Base-by-base conservation (phyloP, 441 rosid genomes). In the Populus hybrid region DNA sequence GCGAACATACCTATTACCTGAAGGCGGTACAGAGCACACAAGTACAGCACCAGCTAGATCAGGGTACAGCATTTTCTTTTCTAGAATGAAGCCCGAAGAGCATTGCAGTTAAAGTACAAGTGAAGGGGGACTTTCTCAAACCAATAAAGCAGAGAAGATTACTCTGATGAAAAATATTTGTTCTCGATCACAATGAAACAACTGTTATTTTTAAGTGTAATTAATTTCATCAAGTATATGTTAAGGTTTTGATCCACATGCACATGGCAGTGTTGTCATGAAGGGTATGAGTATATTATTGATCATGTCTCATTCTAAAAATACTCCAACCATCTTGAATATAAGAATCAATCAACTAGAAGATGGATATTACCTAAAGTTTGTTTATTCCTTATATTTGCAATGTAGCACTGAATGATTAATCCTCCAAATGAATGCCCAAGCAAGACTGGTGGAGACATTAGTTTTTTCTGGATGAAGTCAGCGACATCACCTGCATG, bases 381-480 rank as follows among this genome's bases (percentile, higher is more conserved):
- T 42, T 77, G 81, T 71, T 76, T 74, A 70, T 81, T 87, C 78
- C 83, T 77, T 36, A 88, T 85, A 64, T 84, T 87, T 71, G 97
- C 90, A 74, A 94, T 82, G 83, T 92, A 93, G 77, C 83, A 88
- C 77, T 94, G 97, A 81, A 92, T 88, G 75, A 92, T 88, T 34
- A 93, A 89, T 80, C 97, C 99, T 79, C 98, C 99, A 77, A 93
- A 93, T 68, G 99, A 94, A 82, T 94, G 99, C 10, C 98, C 97
- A 74, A 93, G 84, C 82, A 93, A 86, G 32, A 92, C 90, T 2
- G 97, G 98, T 14, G 89, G 93, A 67, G 42, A 70, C 73, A 75
- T 75, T 78, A 93, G 85, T 40, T 84, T 88, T 71, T 86, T 84
- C 80, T 87, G 76, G 36, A 94, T 90, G 76, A 93, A 93, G 75